These are phyloP conservation scores for Elongisporangium anandrum DNA, from an alignment of 352 stramenopile genomes.

Conservation along the genomic window DNA sequence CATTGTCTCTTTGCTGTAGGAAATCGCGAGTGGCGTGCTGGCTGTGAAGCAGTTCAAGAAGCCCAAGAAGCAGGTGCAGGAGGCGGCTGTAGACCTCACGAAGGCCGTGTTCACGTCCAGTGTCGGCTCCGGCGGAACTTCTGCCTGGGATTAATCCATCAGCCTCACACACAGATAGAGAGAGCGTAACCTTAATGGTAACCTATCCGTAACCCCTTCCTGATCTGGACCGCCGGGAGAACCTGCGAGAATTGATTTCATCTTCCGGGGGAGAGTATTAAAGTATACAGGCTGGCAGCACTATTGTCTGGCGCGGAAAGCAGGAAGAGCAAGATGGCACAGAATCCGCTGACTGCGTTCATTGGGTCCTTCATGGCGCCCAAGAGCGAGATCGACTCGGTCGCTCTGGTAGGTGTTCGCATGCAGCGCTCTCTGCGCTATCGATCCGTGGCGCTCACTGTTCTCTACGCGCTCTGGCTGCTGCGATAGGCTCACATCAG, in stretches of 20 bases:
- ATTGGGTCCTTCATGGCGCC: conserved; percentile 69
- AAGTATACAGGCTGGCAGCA: not conserved
- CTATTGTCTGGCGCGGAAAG: conserved; percentile 2
- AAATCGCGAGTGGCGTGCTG: conserved; percentile 68
- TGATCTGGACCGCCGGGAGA: conserved; percentile 2
- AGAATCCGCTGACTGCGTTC: conserved; percentile 62
- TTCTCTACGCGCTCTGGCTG: not conserved
- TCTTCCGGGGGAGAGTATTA: not conserved
- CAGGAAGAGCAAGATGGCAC: conserved; percentile 37
- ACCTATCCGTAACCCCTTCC: not conserved
- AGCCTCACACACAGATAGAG: conserved; percentile 3
- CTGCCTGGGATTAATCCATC: conserved; percentile 77
- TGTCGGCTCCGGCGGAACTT: conserved; percentile 65
- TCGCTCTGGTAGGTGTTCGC: conserved; percentile 33
- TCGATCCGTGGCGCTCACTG: not conserved
- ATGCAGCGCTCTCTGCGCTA: not conserved
- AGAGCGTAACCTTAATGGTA: not conserved
- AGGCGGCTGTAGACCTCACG: conserved; percentile 36
- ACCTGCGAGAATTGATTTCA: not conserved
- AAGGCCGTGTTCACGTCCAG: conserved; percentile 58
- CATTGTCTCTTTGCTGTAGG: conserved; percentile 14
- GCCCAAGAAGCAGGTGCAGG: conserved; percentile 27
- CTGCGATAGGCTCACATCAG: conserved; percentile 39
- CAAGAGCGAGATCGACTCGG: conserved; percentile 38
- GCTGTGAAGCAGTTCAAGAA: conserved; percentile 82